These are phyloP conservation scores for Phytopythium kandeliae DNA, from an alignment of 352 stramenopile species.

Conservation along the genomic window DNA sequence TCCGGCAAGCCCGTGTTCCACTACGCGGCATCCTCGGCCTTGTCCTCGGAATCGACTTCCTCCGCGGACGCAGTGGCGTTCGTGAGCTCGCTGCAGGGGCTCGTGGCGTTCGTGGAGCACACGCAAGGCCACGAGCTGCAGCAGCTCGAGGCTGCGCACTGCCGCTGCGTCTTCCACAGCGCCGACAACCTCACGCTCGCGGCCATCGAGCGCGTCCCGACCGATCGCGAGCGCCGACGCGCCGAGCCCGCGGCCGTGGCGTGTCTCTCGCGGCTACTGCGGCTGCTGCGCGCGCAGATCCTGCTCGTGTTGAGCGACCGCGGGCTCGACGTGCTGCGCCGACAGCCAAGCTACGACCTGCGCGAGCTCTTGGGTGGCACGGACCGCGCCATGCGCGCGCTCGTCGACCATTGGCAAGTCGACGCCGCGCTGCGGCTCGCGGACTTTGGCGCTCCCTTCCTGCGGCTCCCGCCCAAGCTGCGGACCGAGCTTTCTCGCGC, in stretches of 20 bases:
- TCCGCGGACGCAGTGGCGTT: constrained; percentile 34
- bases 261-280: constrained; percentile 41
- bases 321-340: constrained; percentile 51
- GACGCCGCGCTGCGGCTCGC: constrained; percentile 30
- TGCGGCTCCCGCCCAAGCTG: constrained; percentile 33
- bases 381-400: constrained; percentile 34
- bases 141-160: constrained; percentile 32
- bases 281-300: constrained; percentile 49
- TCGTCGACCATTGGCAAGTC: constrained; percentile 38
- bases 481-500: constrained; percentile 38
- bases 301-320: constrained; percentile 54
- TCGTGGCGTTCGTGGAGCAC: constrained; percentile 54
- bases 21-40: constrained; percentile 9
- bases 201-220: constrained; percentile 28
- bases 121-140: constrained; percentile 54
- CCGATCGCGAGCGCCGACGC: not conserved
- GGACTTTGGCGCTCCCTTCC: constrained; percentile 41
- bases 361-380: constrained; percentile 65
- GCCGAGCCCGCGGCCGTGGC: constrained; percentile 8
- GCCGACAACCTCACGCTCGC: constrained; percentile 45
- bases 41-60: not conserved
- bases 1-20: constrained; percentile 45
- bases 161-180: constrained; percentile 42
- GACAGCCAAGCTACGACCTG: constrained; percentile 61
- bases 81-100: constrained; percentile 53